Conservation (phyloP, 139 green algal species). For the Marvania coccoides region DNA sequence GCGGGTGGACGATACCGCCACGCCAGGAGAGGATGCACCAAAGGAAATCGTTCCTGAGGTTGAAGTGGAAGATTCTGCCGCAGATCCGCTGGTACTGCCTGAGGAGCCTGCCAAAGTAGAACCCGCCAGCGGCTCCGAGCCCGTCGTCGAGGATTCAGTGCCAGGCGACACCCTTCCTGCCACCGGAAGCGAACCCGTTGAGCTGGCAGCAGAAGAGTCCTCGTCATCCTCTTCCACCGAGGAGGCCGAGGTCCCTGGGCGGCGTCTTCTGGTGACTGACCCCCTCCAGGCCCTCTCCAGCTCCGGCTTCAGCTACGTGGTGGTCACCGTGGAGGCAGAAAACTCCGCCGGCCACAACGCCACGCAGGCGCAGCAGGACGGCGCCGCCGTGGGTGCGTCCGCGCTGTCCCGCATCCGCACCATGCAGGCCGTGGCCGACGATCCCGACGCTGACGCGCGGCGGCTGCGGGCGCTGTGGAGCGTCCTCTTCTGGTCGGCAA, state of each 20-base stretch:
- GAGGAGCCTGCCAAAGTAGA: background rate
- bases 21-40: too few species aligned
- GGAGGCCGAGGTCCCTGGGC: too few species aligned
- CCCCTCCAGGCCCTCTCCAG: slow-evolving; percentile 17
- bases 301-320: slow-evolving; percentile 22
- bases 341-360: background rate
- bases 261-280: slow-evolving; percentile 1
- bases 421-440: slow-evolving; percentile 11
- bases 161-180: too few species aligned
- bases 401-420: slow-evolving; percentile 14
- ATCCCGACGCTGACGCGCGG: background rate
- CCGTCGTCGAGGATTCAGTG: too few species aligned
- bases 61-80: too few species aligned
- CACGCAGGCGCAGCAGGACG: background rate
- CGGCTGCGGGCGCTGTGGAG: slow-evolving; percentile 14
- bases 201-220: too few species aligned
- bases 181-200: too few species aligned
- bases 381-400: slow-evolving; percentile 3
- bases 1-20: too few species aligned
- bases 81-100: too few species aligned
- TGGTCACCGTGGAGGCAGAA: slow-evolving; percentile 14
- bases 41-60: too few species aligned
- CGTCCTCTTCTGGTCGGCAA: slow-evolving; percentile 21
- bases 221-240: too few species aligned
- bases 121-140: background rate